Evolutionary conservation across 768 basidiomycete genomes (phyloP), one percentile per base, ranked within the genome.

Genomic region (Suillus ampliporus): DNA sequence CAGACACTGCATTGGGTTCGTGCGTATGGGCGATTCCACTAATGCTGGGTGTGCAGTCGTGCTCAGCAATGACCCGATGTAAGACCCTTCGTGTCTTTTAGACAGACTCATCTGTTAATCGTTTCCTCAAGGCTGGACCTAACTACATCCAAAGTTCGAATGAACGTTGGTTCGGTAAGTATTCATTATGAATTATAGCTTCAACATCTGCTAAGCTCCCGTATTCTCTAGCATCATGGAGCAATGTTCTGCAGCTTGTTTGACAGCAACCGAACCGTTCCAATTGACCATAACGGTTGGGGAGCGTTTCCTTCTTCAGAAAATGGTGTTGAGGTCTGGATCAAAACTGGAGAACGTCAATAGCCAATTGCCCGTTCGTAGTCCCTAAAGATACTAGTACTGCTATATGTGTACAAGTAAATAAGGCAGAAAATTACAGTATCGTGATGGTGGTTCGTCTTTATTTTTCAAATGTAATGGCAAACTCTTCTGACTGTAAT

Each of bases 1-100:
- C 48, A 80, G 69, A 28, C 87, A 90, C 65, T 92, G 86, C 69
- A 86, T 94, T 68, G 93, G 90, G 21, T 94, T 91, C 67, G 86
- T 90, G 61, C 84, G 92, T 47, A 76, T 77, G 72, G 93, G 93
- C 14, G 78, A 88, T 72, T 64, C 71, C 11, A 67, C 72, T 46
- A 84, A 82, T 69, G 66, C 73, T 13, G 91, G 90, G 14, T 94
- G 92, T 64, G 90, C 79, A 1, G 91, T 94, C 2, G 73, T 93
- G 19, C 70, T 93, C 14, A 90, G 89, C 72, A 92, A 92, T 69
- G 79, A 77, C 19, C 37, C 37, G 17, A 7, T 26, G 93, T 15
- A 78, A 88, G 72, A 62, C 71, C 10, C 67, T 72, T 46, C 84
- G 81, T 69, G 65, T 72, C 6, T 91, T 90, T 15, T 93, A 91